A percentile compares a stretch with the other conserved stretches of the same genome.
Evolutionary conservation across 1,139 yeast species (phyloP).

Genomic region (Taiozyma sp.): DNA sequence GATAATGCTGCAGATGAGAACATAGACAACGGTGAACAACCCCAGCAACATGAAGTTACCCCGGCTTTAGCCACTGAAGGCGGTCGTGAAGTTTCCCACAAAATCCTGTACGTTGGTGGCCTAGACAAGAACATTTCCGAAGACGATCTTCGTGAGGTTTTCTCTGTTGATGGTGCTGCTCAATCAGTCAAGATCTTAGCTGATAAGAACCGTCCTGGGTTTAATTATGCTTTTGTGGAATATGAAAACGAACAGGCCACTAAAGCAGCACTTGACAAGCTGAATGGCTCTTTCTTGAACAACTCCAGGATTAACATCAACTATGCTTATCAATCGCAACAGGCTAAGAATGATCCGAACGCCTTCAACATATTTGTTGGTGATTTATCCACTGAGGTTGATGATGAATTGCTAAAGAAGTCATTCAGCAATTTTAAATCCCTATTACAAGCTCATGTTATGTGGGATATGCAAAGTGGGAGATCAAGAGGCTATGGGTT

Average conservation of each 20-base stretch:
- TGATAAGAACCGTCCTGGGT: constrained; percentile 71
- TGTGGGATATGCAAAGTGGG: constrained; percentile 97
- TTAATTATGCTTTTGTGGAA: constrained; percentile 83
- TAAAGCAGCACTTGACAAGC: constrained; percentile 51
- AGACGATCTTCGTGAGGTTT: constrained; percentile 54
- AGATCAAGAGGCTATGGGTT: constrained; percentile 91
- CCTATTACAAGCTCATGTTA: constrained; percentile 81
- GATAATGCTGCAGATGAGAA: neutral
- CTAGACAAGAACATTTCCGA: constrained; percentile 64
- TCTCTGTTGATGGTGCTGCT: constrained; percentile 57
- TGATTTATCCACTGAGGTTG: constrained; percentile 77
- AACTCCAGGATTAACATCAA: constrained; percentile 59
- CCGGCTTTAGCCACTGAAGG: constrained; percentile 76
- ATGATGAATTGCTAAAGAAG: constrained; percentile 63
- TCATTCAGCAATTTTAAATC: constrained; percentile 61
- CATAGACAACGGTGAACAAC: constrained; percentile 1
- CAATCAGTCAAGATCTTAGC: constrained; percentile 63
- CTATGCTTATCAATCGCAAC: constrained; percentile 82
- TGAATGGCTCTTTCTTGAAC: constrained; percentile 53
- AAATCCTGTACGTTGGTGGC: constrained; percentile 74
- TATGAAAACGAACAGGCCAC: constrained; percentile 59
- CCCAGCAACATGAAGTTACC: constrained; percentile 27
- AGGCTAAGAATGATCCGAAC: constrained; percentile 45
- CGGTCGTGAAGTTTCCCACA: constrained; percentile 74
- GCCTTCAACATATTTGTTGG: constrained; percentile 82